Evolutionary conservation across 164 flowering plant genomes (phyloP).

Genomic region (Aristolochia contorta): DNA sequence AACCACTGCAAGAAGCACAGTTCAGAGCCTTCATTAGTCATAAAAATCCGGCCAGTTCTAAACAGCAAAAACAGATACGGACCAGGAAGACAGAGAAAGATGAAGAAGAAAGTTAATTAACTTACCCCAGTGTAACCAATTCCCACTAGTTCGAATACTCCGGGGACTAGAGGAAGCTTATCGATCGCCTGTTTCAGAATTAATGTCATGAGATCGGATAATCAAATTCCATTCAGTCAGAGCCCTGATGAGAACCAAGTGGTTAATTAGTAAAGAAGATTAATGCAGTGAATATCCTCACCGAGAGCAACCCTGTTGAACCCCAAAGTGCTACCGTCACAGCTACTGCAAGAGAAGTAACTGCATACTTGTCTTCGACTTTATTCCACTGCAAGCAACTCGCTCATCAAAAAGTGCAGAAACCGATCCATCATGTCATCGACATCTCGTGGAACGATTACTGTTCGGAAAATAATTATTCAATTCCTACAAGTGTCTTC

Average conservation of each 20-base stretch:
- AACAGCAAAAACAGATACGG: neutral
- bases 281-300: constrained; percentile 19
- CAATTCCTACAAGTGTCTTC: too few relatives aligned
- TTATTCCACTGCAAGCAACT: constrained; percentile 68
- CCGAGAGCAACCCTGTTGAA: constrained; percentile 68
- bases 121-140: constrained; percentile 89
- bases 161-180: constrained; percentile 81
- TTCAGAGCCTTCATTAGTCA: too few relatives aligned
- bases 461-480: too few relatives aligned
- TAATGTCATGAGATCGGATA: neutral
- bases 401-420: too few relatives aligned
- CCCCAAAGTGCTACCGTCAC: constrained; percentile 51
- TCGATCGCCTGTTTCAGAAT: constrained; percentile 65
- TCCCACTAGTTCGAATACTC: constrained; percentile 79
- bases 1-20: constrained; percentile 60
- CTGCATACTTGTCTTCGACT: constrained; percentile 91
- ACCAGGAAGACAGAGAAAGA: neutral
- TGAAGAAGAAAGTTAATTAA: neutral
- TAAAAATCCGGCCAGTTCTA: neutral
- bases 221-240: neutral
- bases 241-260: too few relatives aligned
- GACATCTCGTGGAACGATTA: too few relatives aligned
- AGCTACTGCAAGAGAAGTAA: constrained; percentile 61
- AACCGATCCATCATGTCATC: too few relatives aligned
- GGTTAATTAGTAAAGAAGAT: neutral